Percentiles rank a stretch among this genome's conserved stretches.
Evolutionary conservation across 805 yeast genomes (phyloP).

Genomic region (Ogataea chonburiensis): DNA sequence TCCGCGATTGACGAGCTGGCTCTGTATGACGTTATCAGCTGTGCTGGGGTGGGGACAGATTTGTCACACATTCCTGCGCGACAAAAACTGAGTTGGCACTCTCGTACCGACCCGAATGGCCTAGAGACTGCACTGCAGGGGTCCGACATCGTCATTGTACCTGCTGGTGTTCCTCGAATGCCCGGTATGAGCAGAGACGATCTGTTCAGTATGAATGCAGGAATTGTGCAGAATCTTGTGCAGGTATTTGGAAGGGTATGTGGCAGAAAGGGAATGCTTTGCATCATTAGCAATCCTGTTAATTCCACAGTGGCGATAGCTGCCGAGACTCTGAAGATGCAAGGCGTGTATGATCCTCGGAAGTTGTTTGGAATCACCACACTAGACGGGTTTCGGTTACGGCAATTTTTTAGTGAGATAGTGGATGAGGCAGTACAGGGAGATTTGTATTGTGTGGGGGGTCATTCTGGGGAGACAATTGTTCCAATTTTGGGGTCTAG

Average conservation of each 20-base stretch:
- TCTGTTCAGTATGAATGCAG: conserved; percentile 55
- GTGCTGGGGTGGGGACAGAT: conserved; percentile 87
- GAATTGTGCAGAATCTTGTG: conserved; percentile 49
- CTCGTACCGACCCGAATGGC: too few relatives aligned
- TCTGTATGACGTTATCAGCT: conserved; percentile 78
- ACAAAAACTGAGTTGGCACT: too few relatives aligned
- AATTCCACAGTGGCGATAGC: conserved; percentile 61
- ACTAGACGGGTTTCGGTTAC: conserved; percentile 62
- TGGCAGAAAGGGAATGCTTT: conserved; percentile 49
- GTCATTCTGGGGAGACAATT: conserved; percentile 92
- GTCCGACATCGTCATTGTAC: conserved; percentile 49
- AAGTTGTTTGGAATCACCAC: conserved; percentile 59
- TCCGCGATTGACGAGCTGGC: conserved; percentile 62
- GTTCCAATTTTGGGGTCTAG: conserved; percentile 65
- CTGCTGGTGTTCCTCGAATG: conserved; percentile 63
- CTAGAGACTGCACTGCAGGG: conserved; percentile 47
- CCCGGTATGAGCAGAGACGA: conserved; percentile 67
- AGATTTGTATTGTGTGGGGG: conserved; percentile 72
- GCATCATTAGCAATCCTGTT: conserved; percentile 58
- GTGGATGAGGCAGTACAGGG: conserved; percentile 47
- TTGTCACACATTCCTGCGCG: conserved; percentile 69
- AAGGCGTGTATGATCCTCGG: conserved; percentile 49
- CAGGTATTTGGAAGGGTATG: conserved; percentile 45
- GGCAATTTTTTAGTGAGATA: conserved; percentile 67
- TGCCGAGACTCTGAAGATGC: conserved; percentile 50